Evolutionary conservation across 73 alveolate species (phyloP), one percentile per base, ranked within the genome.

Genomic region (Paramecium tetraurelia): DNA sequence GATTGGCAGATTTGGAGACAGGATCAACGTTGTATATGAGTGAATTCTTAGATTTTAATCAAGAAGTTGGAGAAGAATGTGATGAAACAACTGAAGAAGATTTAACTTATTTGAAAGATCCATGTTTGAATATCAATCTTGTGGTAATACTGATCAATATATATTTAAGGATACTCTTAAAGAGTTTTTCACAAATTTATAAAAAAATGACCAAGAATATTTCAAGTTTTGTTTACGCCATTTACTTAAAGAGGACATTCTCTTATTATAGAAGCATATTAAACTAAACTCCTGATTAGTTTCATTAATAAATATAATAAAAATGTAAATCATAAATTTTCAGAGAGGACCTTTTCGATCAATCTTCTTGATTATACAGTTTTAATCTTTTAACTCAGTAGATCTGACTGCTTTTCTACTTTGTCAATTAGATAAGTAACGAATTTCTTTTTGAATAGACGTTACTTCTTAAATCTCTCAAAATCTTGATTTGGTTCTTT

Each of bases 11-110:
- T 89, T 85, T 96, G 57, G 99, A 98, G 87, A 96, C 99, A 57
- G 99, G 99, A 20, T 96, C 99, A 50, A 99, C 98, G 58, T 96
- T 97, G 8, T 97, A 97, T 85, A 94, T 98, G 96, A 93, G 98
- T 40, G 99, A 98, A 89, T 94, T 97, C 96, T 96, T 98, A 31
- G 99, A 97, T 59, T 98, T 98, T 96, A 99, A 97, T 90, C 88
- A 96, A 96, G 99, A 98, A 93, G 99, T 97, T 85, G 96, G 95
- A 36, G 99, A 97, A 57, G 99, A 98, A 58, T 97, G 95, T 50
- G 99, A 97, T 68, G 99, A 97, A 85, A 94, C 95, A 58, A 93
- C 96, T 46, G 98, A 98, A 85, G 99, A 98, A 93, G 99, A 98
- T 87, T 92, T 97, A 50, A 77, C 95, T 35, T 96, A 95, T 83